Base-by-base conservation (phyloP, 176 grass and related monocot genomes). In the Phyllostachys edulis region DNA sequence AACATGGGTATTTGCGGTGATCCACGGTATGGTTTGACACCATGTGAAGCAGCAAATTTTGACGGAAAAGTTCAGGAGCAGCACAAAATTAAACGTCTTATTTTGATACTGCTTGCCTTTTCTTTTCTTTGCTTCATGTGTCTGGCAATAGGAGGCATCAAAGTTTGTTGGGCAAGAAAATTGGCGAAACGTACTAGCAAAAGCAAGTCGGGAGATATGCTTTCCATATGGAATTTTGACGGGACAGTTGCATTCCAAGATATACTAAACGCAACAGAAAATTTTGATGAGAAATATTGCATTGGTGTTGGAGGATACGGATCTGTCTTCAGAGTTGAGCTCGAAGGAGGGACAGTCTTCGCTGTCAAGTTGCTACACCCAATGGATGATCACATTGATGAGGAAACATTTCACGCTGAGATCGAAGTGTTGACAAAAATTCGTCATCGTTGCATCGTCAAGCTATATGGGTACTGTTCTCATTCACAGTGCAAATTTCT, bases 251-350 rank as follows among this genome's bases (percentile, higher is more conserved):
- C 51, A 32, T 72, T 82, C 0, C 44, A 88, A 65, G 71, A 85
- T 16, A 72, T 82, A 66, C 0, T 85, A 5, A 0, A 18, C 8
- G 82, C 82, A 44, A 88, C 85, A 34, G 82, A 91, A 50, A 52
- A 44, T 5, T 91, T 91, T 9, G 16, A 73, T 55, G 64, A 52
- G 0, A 88, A 88, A n/a, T 91, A 85, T 0, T 88, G 85, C 65
- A 85, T 85, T 24, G 82, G 77, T 2, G 9, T 32, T 45, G 77
- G 77, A n/a, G 82, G 82, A 2, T 51, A 78, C 0, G 64, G 82
- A 2, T 26, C 65, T 1, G 85, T 91, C 21, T 91, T 77, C 72
- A 82, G 15, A 68, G 72, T 18, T 17, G n/a, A 61, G 65, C 7
- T 88, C 0, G 6, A 34, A 23, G 39, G 69, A 2, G 39, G 34